Evolutionary conservation across 345 rosid genomes (phyloP).

Genomic region (Eucalyptus grandis): DNA sequence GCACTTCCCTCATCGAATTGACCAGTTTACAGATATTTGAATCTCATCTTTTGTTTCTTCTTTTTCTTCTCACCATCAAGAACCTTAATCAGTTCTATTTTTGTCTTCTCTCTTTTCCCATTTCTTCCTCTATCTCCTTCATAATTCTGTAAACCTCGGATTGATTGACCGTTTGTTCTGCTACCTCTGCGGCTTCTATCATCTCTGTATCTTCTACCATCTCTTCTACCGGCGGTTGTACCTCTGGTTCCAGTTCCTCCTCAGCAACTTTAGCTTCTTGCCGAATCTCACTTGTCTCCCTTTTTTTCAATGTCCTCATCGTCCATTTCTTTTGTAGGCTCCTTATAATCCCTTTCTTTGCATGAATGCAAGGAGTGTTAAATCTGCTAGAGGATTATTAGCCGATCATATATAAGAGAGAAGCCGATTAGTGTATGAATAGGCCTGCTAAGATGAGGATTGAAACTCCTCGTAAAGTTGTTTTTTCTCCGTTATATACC

Average conservation of each 20-base stretch:
- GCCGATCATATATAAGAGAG: background rate
- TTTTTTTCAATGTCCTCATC: background rate
- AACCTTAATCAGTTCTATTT: background rate
- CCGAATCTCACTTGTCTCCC: background rate
- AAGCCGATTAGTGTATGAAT: background rate
- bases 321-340: background rate
- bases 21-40: background rate
- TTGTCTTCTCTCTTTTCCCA: background rate
- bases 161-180: background rate
- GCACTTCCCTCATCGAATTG: background rate
- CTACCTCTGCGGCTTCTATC: background rate
- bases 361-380: background rate
- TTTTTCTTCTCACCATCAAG: background rate
- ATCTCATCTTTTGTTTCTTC: background rate
- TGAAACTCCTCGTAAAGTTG: background rate
- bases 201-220: background rate
- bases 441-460: background rate
- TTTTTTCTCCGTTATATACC: too few relatives aligned
- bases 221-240: background rate
- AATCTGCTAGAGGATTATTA: background rate
- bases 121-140: background rate
- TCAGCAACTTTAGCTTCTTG: background rate
- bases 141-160: background rate
- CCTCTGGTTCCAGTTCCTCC: background rate
- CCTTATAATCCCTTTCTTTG: background rate